A percentile compares a stretch with the other conserved stretches of the same genome.
Conservation (phyloP, 768 basidiomycete species). For the Leccinum barrowsii region DNA sequence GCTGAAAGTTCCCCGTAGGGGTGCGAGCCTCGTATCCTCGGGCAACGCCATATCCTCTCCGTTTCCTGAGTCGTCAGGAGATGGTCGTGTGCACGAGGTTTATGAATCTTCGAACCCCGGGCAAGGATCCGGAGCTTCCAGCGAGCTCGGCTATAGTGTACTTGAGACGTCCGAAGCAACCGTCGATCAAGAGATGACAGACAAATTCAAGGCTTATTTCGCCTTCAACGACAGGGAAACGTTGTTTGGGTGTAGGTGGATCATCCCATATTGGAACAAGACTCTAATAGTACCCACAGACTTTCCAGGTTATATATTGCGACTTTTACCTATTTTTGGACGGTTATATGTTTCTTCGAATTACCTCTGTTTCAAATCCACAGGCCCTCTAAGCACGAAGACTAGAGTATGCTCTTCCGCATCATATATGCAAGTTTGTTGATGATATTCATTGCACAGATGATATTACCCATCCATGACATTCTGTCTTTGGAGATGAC, state of each 20-base stretch:
- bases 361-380: conserved; percentile 93
- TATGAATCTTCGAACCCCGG: conserved; percentile 33
- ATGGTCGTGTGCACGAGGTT: conserved; percentile 53
- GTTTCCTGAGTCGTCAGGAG: conserved; percentile 23
- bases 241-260: conserved; percentile 77
- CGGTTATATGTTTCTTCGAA: conserved; percentile 89
- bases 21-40: conserved; percentile 32
- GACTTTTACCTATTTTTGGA: conserved; percentile 86
- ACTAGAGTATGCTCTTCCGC: conserved; percentile 62
- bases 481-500: conserved; percentile 80
- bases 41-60: conserved; percentile 22
- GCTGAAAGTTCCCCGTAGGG: conserved; percentile 51
- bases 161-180: conserved; percentile 67
- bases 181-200: conserved; percentile 58
- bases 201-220: conserved; percentile 80
- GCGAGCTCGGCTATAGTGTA: conserved; percentile 76
- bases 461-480: conserved; percentile 91
- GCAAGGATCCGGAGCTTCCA: conserved; percentile 32
- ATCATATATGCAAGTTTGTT: conserved; percentile 2
- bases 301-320: conserved; percentile 86
- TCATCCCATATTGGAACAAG: background rate
- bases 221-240: conserved; percentile 87
- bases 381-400: conserved; percentile 69
- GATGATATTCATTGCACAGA: conserved; percentile 45
- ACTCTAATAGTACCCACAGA: conserved; percentile 45